Evolutionary conservation across 495 filamentous ascomycete genomes (phyloP).

Genomic region (Tuber brumale): DNA sequence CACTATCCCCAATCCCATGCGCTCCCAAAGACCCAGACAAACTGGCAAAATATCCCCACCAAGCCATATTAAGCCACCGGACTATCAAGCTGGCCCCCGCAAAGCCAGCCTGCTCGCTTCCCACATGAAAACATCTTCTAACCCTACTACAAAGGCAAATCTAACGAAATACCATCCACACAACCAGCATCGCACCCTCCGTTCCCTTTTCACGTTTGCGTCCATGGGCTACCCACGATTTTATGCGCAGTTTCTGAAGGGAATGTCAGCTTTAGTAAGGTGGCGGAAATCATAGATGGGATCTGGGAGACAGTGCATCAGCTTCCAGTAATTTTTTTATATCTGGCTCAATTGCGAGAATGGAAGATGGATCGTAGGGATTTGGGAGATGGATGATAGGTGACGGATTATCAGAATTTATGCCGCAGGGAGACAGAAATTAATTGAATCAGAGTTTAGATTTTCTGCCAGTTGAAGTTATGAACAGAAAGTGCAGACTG

Average conservation of each 20-base stretch:
- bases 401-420: not conserved
- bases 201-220: not conserved
- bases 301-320: not conserved
- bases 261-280: not conserved
- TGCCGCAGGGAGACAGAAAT: not conserved
- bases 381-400: not conserved
- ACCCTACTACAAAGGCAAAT: accelerated
- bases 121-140: not conserved
- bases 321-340: not conserved
- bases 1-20: not conserved
- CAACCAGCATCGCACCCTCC: not conserved
- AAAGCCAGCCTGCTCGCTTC: not conserved
- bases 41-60: not conserved
- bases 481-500: accelerated
- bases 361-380: not conserved
- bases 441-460: not conserved
- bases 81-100: not conserved
- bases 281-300: not conserved
- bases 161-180: not conserved
- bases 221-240: not conserved
- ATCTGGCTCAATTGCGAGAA: not conserved
- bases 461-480: not conserved
- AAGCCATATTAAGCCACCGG: not conserved
- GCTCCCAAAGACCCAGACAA: not conserved
- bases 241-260: not conserved